Conservation (phyloP, 768 basidiomycete genomes). For the Suillus luteus region DNA sequence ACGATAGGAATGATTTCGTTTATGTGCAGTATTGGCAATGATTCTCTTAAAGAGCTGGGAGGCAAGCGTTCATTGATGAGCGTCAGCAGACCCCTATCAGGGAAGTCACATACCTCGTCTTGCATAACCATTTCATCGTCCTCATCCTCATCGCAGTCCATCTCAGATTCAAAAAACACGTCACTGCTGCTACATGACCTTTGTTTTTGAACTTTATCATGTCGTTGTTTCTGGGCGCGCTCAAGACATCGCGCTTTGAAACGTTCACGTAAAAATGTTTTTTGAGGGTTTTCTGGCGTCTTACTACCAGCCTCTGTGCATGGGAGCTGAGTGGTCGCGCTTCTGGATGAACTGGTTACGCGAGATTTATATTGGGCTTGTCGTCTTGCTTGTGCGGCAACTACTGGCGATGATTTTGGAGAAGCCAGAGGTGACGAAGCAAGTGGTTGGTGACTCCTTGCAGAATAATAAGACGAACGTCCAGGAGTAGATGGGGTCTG, state of each 20-base stretch:
- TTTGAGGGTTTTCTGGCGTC: slow-evolving; percentile 48
- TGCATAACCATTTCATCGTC: slow-evolving; percentile 61
- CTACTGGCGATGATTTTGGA: slow-evolving; percentile 49
- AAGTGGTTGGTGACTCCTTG: slow-evolving; percentile 36
- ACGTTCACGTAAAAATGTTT: slow-evolving; percentile 56
- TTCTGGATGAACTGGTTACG: slow-evolving; percentile 30
- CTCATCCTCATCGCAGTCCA: slow-evolving; percentile 58
- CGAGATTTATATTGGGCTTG: slow-evolving; percentile 56
- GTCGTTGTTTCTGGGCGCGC: slow-evolving; percentile 57
- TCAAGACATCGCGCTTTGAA: slow-evolving; percentile 65
- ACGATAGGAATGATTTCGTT: slow-evolving; percentile 53
- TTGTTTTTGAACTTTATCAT: slow-evolving; percentile 35
- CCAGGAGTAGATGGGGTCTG: slow-evolving; percentile 40
- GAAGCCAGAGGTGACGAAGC: slow-evolving; percentile 58
- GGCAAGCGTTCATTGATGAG: not conserved
- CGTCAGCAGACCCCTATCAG: slow-evolving; percentile 15
- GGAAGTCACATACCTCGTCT: slow-evolving; percentile 52
- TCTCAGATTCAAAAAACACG: slow-evolving; percentile 44
- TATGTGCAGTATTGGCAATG: slow-evolving; percentile 53
- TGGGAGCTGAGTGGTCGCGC: slow-evolving; percentile 20
- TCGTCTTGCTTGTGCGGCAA: slow-evolving; percentile 48
- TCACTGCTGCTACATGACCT: slow-evolving; percentile 49
- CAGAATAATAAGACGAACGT: slow-evolving; percentile 31
- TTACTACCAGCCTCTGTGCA: slow-evolving; percentile 17
- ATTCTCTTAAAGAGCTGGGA: slow-evolving; percentile 67